phyloP scores from a whole-genome alignment of 495 filamentous ascomycete species.

The Recurvomyces mirabilis region DNA sequence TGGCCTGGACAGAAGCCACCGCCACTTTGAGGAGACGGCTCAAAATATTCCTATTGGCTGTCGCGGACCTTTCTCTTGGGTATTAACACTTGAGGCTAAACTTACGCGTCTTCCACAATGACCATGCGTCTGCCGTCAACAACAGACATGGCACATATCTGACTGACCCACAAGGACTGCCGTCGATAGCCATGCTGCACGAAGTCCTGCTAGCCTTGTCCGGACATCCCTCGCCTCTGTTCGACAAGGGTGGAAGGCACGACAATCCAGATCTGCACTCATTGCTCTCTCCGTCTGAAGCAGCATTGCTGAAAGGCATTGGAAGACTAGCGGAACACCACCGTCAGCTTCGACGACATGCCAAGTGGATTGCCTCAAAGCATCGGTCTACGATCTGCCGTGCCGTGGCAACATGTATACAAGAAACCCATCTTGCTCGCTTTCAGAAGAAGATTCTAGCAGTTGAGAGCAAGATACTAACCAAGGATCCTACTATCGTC shows the following conservation, averaged over 20 bases:
- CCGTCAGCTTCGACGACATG: constrained; percentile 50
- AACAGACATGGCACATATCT: too few species aligned
- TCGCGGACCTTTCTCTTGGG: too few species aligned
- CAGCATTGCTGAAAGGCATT: constrained; percentile 65
- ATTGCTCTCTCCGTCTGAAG: constrained; percentile 64
- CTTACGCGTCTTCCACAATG: too few species aligned
- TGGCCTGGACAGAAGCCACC: too few species aligned
- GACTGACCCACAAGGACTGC: too few species aligned
- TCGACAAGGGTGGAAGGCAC: constrained; percentile 27
- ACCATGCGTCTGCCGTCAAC: too few species aligned
- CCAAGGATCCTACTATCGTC: constrained; percentile 58
- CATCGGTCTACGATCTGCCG: constrained; percentile 75
- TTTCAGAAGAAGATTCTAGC: constrained; percentile 77
- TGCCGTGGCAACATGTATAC: constrained; percentile 71
- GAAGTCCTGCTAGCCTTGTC: constrained; percentile 92
- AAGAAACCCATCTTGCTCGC: constrained; percentile 56
- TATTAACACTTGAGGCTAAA: too few species aligned
- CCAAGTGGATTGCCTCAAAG: constrained; percentile 50
- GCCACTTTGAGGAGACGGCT: too few species aligned
- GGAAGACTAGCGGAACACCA: constrained; percentile 68
- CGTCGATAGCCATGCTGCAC: too few species aligned
- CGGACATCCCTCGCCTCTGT: constrained; percentile 80
- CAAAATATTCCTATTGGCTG: too few species aligned
- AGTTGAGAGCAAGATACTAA: constrained; percentile 67
- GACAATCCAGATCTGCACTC: constrained; percentile 11